A percentile compares a stretch with the other conserved stretches of the same genome.
Conservation (phyloP, 331 rosid species). For the Prunus yedoensis region DNA sequence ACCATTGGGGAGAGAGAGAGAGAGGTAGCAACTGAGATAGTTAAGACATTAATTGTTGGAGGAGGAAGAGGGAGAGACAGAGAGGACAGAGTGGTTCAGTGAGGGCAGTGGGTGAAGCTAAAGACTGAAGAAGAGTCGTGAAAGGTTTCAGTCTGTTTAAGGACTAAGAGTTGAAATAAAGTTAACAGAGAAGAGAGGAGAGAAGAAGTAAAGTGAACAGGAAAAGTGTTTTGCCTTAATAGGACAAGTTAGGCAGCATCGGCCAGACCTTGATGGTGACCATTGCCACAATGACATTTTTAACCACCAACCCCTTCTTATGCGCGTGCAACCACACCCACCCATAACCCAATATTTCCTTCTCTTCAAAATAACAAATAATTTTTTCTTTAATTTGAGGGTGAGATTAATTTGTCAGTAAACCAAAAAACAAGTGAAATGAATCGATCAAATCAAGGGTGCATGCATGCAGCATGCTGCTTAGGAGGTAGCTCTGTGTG, state of each 20-base stretch:
- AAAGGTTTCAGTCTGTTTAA: not conserved
- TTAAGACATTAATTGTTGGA: too few species aligned
- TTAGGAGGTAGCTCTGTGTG: not conserved
- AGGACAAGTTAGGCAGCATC: constrained; percentile 61
- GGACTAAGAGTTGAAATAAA: constrained; percentile 43
- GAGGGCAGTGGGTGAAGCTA: too few species aligned
- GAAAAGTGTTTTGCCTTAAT: constrained; percentile 35
- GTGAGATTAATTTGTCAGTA: too few species aligned
- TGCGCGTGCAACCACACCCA: constrained; percentile 41
- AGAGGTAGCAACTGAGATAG: too few species aligned
- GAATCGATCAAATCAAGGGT: not conserved
- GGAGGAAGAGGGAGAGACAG: not conserved
- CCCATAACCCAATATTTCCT: not conserved
- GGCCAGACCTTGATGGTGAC: constrained; percentile 50
- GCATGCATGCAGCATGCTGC: not conserved
- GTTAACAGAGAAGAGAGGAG: not conserved
- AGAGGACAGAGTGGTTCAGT: too few species aligned
- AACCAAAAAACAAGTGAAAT: too few species aligned
- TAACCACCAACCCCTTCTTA: constrained; percentile 11
- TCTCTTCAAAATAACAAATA: not conserved
- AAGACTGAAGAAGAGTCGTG: not conserved
- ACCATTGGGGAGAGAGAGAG: too few species aligned
- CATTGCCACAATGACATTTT: constrained; percentile 8
- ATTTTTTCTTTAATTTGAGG: not conserved
- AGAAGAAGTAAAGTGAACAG: constrained; percentile 12